These are phyloP conservation scores for Geotrichum reessii DNA, from an alignment of 1,139 yeast species.

Conservation along the genomic window DNA sequence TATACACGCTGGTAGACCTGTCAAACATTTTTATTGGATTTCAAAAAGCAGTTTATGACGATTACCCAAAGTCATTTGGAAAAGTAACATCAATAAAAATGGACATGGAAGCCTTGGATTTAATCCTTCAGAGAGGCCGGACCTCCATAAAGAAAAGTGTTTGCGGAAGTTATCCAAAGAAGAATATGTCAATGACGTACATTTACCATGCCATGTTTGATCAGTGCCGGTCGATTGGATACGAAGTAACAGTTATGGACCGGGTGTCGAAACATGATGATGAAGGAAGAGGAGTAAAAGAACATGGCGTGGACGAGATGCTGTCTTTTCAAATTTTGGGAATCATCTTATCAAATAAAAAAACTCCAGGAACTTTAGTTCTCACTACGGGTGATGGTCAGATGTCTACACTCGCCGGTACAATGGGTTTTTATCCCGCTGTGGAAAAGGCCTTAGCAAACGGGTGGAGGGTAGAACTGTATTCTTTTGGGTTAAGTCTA, in stretches of 20 bases:
- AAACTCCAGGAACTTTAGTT: constrained; percentile 21
- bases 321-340: constrained; percentile 19
- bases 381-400: constrained; percentile 29
- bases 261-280: constrained; percentile 2
- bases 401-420: constrained; percentile 19
- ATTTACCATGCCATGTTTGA: constrained; percentile 16
- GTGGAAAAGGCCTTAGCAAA: constrained; percentile 20
- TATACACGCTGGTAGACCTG: constrained; percentile 24
- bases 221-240: constrained; percentile 4
- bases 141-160: constrained; percentile 11
- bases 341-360: neutral
- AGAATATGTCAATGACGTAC: neutral
- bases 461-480: constrained; percentile 27
- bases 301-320: constrained; percentile 26
- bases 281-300: constrained; percentile 13
- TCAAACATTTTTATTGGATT: constrained; percentile 26
- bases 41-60: constrained; percentile 1
- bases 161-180: constrained; percentile 11
- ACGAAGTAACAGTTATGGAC: constrained; percentile 14
- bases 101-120: constrained; percentile 21
- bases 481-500: constrained; percentile 22
- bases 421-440: constrained; percentile 21
- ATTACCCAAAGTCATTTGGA: neutral
- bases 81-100: neutral
- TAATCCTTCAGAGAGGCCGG: constrained; percentile 24